These are phyloP conservation scores for Quercus tomentella DNA, from an alignment of 331 rosid genomes.

Conservation along the genomic window DNA sequence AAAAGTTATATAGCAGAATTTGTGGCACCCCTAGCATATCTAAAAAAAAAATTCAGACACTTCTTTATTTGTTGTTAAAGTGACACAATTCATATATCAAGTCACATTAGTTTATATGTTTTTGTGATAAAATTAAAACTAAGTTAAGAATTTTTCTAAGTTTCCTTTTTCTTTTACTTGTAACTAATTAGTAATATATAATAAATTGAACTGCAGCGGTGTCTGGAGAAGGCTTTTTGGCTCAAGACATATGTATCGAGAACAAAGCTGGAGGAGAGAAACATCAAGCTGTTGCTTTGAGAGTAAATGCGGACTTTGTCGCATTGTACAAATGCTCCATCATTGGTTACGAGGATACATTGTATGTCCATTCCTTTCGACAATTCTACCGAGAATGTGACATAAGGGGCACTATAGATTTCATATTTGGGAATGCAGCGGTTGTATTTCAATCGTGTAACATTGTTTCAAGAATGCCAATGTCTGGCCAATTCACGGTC, in stretches of 20 bases:
- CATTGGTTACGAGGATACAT: conserved; percentile 61
- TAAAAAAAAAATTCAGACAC: no score
- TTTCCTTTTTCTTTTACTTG: not conserved
- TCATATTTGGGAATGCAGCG: conserved; percentile 47
- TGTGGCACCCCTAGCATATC: no score
- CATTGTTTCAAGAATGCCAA: conserved; percentile 48
- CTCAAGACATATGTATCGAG: conserved; percentile 54
- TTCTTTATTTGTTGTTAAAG: no score
- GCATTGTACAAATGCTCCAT: conserved; percentile 57
- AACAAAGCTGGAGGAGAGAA: conserved; percentile 64
- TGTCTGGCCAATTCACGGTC: conserved; percentile 53
- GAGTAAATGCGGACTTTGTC: conserved; percentile 60
- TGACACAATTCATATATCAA: no score
- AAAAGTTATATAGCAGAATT: no score
- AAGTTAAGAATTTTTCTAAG: no score
- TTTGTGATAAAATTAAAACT: no score
- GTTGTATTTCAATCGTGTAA: conserved; percentile 31
- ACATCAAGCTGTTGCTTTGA: conserved; percentile 66
- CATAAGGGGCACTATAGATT: conserved; percentile 68
- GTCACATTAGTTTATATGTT: no score
- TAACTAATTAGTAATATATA: not conserved
- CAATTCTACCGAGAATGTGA: conserved; percentile 75
- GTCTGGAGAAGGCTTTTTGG: conserved; percentile 74
- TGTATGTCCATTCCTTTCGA: conserved; percentile 67
- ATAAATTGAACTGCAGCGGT: conserved; percentile 31